Percentiles rank a stretch among this genome's conserved stretches.
These are phyloP conservation scores for Pestalotiopsis fici DNA, from an alignment of 2,329 filamentous ascomycete species.

Conservation along the genomic window DNA sequence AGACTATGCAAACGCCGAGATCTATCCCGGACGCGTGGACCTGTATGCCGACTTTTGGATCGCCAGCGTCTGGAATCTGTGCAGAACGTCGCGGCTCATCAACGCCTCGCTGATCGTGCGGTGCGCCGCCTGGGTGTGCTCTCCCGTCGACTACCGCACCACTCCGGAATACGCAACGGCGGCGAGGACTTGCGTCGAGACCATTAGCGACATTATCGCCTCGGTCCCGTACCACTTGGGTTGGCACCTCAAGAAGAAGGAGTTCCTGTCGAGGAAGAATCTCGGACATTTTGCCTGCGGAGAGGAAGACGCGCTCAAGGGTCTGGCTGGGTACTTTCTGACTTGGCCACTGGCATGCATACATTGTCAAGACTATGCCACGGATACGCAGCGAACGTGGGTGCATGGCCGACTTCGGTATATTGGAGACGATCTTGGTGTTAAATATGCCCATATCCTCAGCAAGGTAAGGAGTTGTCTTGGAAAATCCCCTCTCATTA, in stretches of 20 bases:
- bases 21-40: constrained; percentile 62
- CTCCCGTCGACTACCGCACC: constrained; percentile 62
- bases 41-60: constrained; percentile 61
- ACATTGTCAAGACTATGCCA: constrained; percentile 58
- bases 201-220: constrained; percentile 60
- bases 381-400: constrained; percentile 60
- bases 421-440: constrained; percentile 57
- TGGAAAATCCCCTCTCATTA: background rate
- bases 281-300: constrained; percentile 50
- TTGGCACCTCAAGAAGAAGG: constrained; percentile 51
- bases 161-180: constrained; percentile 62
- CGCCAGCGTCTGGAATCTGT: constrained; percentile 58
- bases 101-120: constrained; percentile 58
- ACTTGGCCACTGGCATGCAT: constrained; percentile 60
- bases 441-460: constrained; percentile 59
- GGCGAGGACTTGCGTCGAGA: constrained; percentile 49
- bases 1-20: constrained; percentile 54
- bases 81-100: constrained; percentile 53
- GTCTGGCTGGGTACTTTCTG: constrained; percentile 58
- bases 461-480: constrained; percentile 43
- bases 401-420: constrained; percentile 52
- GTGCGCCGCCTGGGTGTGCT: constrained; percentile 61
- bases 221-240: constrained; percentile 64
- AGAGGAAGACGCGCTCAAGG: constrained; percentile 51
- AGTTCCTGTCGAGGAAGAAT: constrained; percentile 39